A percentile compares a stretch with the other conserved stretches of the same genome.
phyloP scores from a whole-genome alignment of 441 rosid genomes.

The Mallotus japonicus region DNA sequence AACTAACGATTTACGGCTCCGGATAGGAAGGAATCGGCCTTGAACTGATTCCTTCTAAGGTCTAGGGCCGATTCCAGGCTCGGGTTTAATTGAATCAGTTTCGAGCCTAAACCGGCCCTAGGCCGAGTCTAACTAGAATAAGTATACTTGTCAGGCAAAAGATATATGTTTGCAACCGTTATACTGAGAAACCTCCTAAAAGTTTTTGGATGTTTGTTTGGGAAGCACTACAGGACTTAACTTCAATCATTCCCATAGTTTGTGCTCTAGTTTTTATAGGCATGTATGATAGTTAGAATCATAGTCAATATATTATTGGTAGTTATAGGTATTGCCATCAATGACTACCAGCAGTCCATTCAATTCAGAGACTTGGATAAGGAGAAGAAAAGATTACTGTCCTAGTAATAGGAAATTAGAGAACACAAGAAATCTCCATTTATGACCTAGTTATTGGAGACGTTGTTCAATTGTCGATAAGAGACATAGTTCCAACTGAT shows the following conservation, averaged over 20 bases:
- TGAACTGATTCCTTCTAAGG: no score
- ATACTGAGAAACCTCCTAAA: constrained; percentile 75
- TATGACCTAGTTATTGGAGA: constrained; percentile 50
- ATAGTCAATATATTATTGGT: constrained; percentile 42
- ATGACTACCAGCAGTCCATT: constrained; percentile 40
- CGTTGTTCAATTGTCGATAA: constrained; percentile 43
- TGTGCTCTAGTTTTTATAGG: constrained; percentile 50
- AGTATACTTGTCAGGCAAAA: constrained; percentile 48
- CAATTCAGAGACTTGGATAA: constrained; percentile 35
- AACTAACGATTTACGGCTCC: no score
- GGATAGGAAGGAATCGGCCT: no score
- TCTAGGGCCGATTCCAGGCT: no score
- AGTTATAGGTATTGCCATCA: constrained; percentile 38
- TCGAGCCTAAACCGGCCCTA: no score
- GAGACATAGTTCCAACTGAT: constrained; percentile 53
- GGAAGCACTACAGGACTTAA: constrained; percentile 39
- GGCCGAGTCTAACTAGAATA: no score
- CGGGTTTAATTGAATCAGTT: no score
- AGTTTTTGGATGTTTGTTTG: constrained; percentile 22
- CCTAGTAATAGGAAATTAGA: constrained; percentile 41
- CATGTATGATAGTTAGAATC: constrained; percentile 55
- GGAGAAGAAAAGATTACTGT: constrained; percentile 36
- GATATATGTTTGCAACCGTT: constrained; percentile 65
- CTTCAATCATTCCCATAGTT: constrained; percentile 39
- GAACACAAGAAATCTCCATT: constrained; percentile 33